Conservation (phyloP, 345 rosid genomes). For the Draba incana region DNA sequence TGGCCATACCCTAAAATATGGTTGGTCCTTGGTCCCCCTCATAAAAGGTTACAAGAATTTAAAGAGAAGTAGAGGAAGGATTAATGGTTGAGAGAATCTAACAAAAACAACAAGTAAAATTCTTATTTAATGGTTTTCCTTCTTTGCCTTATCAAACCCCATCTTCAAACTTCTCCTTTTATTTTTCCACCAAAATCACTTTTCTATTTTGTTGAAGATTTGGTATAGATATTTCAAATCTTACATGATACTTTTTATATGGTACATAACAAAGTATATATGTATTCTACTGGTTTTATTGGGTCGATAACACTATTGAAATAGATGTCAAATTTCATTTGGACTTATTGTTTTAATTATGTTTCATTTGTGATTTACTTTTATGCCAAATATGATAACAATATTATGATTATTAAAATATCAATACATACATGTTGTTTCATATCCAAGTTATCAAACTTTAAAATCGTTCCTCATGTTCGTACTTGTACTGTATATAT, state of each 20-base stretch:
- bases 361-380: not conserved
- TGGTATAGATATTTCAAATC: slow-evolving; percentile 41
- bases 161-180: slow-evolving; percentile 41
- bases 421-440: not conserved
- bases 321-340: slow-evolving; percentile 7
- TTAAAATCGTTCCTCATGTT: not conserved
- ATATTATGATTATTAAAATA: not conserved
- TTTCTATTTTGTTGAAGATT: slow-evolving; percentile 37
- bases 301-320: slow-evolving; percentile 20
- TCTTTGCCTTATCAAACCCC: slow-evolving; percentile 47
- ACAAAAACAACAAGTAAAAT: slow-evolving; percentile 39
- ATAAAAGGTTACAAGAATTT: slow-evolving; percentile 40
- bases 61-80: slow-evolving; percentile 39
- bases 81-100: slow-evolving; percentile 44
- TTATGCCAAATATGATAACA: not conserved
- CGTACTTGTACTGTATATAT: not conserved
- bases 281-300: slow-evolving; percentile 35
- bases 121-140: slow-evolving; percentile 46
- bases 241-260: slow-evolving; percentile 31
- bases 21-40: slow-evolving; percentile 47
- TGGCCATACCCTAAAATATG: slow-evolving; percentile 43
- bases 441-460: not conserved
- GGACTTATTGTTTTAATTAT: slow-evolving; percentile 7
- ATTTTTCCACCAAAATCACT: slow-evolving; percentile 36
- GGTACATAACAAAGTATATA: slow-evolving; percentile 30